Base-by-base conservation (phyloP, 129 eudicot genomes). In the Smallanthus sonchifolius region DNA sequence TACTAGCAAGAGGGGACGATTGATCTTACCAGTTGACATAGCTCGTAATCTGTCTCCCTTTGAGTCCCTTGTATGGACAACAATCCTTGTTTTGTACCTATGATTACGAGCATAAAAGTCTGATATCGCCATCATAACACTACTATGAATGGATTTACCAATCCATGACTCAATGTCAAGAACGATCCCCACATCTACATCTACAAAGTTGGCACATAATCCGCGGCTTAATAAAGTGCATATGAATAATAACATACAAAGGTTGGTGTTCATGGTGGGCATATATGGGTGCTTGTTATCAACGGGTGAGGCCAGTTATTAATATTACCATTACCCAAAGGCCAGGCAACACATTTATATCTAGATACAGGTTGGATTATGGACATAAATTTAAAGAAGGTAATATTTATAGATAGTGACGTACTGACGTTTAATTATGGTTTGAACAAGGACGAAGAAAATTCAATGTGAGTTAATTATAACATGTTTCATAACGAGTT, bases 121-220 rank as follows among this genome's bases (percentile, higher is more conserved):
- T 15, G 75, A 70, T 36, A 70, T 24, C 0, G 75, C 75, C 75
- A 70, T 70, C 35, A 24, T 70, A 70, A 54, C 35, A 20, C 51
- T 52, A 16, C 20, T 37, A 28, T 54, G 65, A 70, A 70, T 17
- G 37, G 75, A 37, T 39, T 37, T 54, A 32, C 75, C 65, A 14
- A 54, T 6, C 35, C 36, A 37, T 37, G 75, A 37, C 24, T 69
- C 74, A 34, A 49, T 47, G 13, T 69, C 74, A 30, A 69, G 45
- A 69, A 69, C 44, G 8, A 69, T 10, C 32, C 63, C 47, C 8
- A 59, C 65, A n/a, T 59, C 65, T 59, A 69, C 45, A 10, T 52
- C 47, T 15, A 49, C 71, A 39, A 66, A 40, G 47, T 66, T 15
- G 2, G n/a, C 71, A 42, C 37, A 66, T 7, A 66, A 66, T 38